Evolutionary conservation across 2,329 filamentous ascomycete species (phyloP).

Genomic region (Aspergillus sp.): DNA sequence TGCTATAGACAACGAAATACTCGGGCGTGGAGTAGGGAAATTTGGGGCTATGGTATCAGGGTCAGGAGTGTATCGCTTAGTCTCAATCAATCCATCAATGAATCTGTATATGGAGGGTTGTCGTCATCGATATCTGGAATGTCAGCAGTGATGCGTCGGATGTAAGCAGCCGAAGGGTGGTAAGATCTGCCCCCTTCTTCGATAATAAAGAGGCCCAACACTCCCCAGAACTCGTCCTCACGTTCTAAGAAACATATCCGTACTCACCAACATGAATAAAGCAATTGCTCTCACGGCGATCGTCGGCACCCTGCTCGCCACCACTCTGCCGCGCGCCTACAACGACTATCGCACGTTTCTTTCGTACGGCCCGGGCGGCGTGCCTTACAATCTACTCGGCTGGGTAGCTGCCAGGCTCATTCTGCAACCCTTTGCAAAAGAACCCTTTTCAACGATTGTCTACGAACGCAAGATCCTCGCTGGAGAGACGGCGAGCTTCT

Average conservation of each 20-base stretch:
- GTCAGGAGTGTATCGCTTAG: not conserved
- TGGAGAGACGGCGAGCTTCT: conserved; percentile 14
- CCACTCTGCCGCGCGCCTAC: conserved; percentile 21
- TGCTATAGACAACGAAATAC: conserved; percentile 2
- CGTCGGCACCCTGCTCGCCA: conserved; percentile 15
- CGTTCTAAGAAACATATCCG: too few species aligned
- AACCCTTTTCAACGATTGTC: conserved; percentile 28
- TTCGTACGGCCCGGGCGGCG: conserved; percentile 35
- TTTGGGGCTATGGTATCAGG: not conserved
- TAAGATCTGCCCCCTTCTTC: too few species aligned
- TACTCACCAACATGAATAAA: not conserved
- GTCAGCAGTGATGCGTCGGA: too few species aligned
- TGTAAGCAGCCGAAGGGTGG: too few species aligned
- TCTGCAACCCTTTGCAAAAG: conserved; percentile 22
- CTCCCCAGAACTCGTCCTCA: too few species aligned
- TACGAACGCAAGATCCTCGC: conserved; percentile 23
- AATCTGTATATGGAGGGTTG: too few species aligned
- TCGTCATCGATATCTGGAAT: too few species aligned
- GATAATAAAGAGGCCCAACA: too few species aligned
- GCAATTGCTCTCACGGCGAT: conserved; percentile 14
- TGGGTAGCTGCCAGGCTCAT: conserved; percentile 28
- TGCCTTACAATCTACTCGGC: conserved; percentile 35
- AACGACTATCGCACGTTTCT: conserved; percentile 36
- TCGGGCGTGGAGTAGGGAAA: conserved; percentile 6
- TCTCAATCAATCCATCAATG: too few species aligned